phyloP scores from a whole-genome alignment of 78 protist genomes.

The slime mould (Dictyostelium discoideum) region dicty_2.7 NC_007089.4:3955001-3955500 shows the following conservation, averaged over 20 bases:
- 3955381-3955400: conserved; percentile 46
- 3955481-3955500: conserved; percentile 71
- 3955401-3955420: conserved; percentile 41
- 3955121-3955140: not conserved
- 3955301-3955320: conserved; percentile 78
- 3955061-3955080: conserved; percentile 9
- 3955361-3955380: conserved; percentile 39
- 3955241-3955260: conserved; percentile 69
- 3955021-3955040: not conserved
- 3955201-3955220: conserved; percentile 36
- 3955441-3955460: conserved; percentile 57
- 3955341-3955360: conserved; percentile 51
- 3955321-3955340: conserved; percentile 77
- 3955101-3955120: not conserved
- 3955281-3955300: conserved; percentile 75
- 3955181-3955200: conserved; percentile 39
- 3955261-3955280: conserved; percentile 76
- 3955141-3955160: conserved; percentile 37
- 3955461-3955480: conserved; percentile 68
- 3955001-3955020: not conserved
- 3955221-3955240: conserved; percentile 33
- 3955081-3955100: not conserved
- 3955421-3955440: conserved; percentile 72
- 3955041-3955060: conserved; percentile 9
- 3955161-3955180: conserved; percentile 30